phyloP scores from a whole-genome alignment of 352 stramenopile genomes.

The Pythium sp. region DNA sequence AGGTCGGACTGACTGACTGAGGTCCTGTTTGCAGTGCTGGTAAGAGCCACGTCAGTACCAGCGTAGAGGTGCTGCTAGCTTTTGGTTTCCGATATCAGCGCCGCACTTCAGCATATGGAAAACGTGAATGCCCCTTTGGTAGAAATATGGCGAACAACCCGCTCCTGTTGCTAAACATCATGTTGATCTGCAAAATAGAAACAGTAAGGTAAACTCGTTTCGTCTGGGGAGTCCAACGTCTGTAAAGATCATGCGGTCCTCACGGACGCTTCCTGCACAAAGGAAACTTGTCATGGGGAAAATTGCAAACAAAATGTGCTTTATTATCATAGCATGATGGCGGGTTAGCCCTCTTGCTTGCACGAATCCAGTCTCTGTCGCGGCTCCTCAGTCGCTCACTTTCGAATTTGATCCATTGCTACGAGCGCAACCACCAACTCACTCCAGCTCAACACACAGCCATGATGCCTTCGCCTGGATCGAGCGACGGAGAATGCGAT shows the following conservation, averaged over 20 bases:
- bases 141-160: not conserved
- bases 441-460: not conserved
- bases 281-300: not conserved
- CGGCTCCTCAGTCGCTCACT: not conserved
- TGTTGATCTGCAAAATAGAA: not conserved
- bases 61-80: not conserved
- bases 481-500: not conserved
- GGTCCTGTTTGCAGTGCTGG: not conserved
- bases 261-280: not conserved
- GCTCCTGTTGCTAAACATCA: not conserved
- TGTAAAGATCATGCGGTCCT: not conserved
- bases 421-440: not conserved
- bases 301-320: too few relatives aligned
- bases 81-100: not conserved
- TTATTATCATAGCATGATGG: too few relatives aligned
- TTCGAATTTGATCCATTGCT: conserved; percentile 2
- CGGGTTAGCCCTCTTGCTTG: too few relatives aligned
- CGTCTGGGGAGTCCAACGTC: not conserved
- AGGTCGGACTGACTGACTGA: not conserved
- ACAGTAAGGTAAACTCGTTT: not conserved
- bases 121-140: not conserved
- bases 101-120: not conserved
- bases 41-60: not conserved
- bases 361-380: too few relatives aligned
- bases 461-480: not conserved